Percentiles rank a stretch among this genome's conserved stretches.
Conservation (phyloP, 1,139 yeast genomes). For the Yamadazyma oceani region DNA sequence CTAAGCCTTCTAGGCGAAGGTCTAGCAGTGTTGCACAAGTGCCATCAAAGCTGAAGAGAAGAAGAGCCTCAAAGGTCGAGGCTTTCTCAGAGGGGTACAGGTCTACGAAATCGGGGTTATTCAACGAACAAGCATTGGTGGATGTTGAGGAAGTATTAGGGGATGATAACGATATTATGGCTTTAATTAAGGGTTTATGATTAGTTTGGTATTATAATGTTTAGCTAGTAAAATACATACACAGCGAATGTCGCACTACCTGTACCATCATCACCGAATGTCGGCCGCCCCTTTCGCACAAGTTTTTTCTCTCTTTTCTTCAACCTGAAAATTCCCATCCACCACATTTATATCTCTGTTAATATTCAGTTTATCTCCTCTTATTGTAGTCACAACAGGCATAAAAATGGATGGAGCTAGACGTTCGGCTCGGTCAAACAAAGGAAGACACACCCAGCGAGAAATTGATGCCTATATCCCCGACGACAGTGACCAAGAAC, state of each 20-base stretch:
- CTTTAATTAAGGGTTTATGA: conserved; percentile 43
- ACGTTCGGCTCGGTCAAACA: conserved; percentile 40
- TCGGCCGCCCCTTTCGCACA: too few species aligned
- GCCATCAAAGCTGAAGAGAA: conserved; percentile 31
- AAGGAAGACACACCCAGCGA: conserved; percentile 40
- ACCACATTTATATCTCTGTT: neutral
- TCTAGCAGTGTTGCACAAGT: conserved; percentile 8
- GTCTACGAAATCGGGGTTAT: conserved; percentile 71
- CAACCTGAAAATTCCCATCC: too few species aligned
- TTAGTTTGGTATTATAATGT: neutral
- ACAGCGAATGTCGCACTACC: too few species aligned
- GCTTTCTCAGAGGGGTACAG: conserved; percentile 76
- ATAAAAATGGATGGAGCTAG: conserved; percentile 15
- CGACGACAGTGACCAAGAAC: conserved; percentile 10
- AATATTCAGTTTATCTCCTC: neutral
- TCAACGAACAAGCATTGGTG: conserved; percentile 68
- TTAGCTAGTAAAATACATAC: too few species aligned
- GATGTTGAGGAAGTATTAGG: conserved; percentile 66
- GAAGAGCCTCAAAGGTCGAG: conserved; percentile 67
- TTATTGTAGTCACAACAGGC: neutral
- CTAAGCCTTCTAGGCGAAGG: conserved; percentile 11
- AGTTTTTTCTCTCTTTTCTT: too few species aligned
- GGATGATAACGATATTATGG: conserved; percentile 48
- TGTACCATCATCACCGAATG: too few species aligned
- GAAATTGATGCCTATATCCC: conserved; percentile 21